Base-by-base conservation (phyloP, 495 filamentous ascomycete genomes). In the Letharia lupina region DNA sequence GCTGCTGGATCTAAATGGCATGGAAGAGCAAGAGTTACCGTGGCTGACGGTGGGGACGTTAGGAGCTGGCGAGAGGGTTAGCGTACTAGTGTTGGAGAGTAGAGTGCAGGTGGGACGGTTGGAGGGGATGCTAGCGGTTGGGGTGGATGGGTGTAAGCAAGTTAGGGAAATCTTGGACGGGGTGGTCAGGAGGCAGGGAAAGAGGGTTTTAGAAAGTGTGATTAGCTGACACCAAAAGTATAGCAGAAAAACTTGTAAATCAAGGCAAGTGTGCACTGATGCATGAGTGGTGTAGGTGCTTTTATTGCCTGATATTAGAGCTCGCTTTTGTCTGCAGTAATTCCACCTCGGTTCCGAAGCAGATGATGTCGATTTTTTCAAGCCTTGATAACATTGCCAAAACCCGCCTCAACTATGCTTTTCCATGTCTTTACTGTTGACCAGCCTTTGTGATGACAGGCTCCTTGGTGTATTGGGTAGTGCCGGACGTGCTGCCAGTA, bases 41-140 rank as follows among this genome's bases (percentile, higher is more conserved):
- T 91, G 87, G 61, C 73, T 98, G 69, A 97, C 94, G 5, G 83
- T 97, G 1, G 94, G 83, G 3, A 95, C 91, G 31, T 78, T 91
- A 28, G 90, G 89, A 8, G 73, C 72, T 16, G 80, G 73, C 33
- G 93, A 93, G 74, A 89, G 86, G 70, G 89, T 98, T 33, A 82
- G 82, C 10, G 86, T 93, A 65, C 73, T 93, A 65, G 84, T 90
- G 56, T 88, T 96, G 83, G 94, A 98, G 82, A 91, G 86, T 65
- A 85, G 84, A 56, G 86, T 94, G 31, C 86, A 91, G 72, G 82
- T 86, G 60, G 84, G 83, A 47, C 83, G 90, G 70, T 72, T 97
- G 44, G 94, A 98, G 78, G 89, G 88, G 1, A 95, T 98, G 91
- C 75, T 97, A 70, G 91, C 88, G 0, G 91, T 94, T 15, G 95